phyloP scores from a whole-genome alignment of 2,329 filamentous ascomycete species.

The Diaporthe ampelina region DNA sequence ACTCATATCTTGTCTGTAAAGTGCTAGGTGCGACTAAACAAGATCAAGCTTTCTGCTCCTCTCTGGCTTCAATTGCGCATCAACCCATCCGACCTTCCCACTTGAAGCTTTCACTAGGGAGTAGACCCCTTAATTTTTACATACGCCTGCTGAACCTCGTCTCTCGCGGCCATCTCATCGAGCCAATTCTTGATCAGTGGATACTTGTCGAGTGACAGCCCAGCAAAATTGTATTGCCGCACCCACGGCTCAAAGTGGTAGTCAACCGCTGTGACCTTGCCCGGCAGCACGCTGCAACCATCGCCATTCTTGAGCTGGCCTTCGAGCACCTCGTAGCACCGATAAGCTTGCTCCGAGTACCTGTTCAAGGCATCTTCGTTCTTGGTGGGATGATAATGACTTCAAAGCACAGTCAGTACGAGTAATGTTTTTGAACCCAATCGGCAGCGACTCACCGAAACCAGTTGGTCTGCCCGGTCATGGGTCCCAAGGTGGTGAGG shows the following conservation, averaged over 20 bases:
- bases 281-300: not conserved
- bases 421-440: not conserved
- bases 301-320: not conserved
- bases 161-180: not conserved
- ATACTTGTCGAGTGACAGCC: not conserved
- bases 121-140: not conserved
- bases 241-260: not conserved
- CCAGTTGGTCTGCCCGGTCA: not conserved
- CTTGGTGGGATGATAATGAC: not conserved
- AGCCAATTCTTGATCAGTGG: not conserved
- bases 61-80: too few relatives aligned
- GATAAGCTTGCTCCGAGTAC: not conserved
- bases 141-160: not conserved
- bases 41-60: too few relatives aligned
- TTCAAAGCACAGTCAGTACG: not conserved
- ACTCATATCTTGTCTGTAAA: too few relatives aligned
- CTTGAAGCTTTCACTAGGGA: not conserved
- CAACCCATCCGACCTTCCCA: too few relatives aligned
- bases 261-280: not conserved
- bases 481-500: not conserved
- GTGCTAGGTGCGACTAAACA: too few relatives aligned
- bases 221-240: not conserved
- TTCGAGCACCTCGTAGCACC: not conserved
- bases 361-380: not conserved
- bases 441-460: not conserved